Conservation (phyloP, 2,329 filamentous ascomycete species). For the Trichoderma sp. region DNA sequence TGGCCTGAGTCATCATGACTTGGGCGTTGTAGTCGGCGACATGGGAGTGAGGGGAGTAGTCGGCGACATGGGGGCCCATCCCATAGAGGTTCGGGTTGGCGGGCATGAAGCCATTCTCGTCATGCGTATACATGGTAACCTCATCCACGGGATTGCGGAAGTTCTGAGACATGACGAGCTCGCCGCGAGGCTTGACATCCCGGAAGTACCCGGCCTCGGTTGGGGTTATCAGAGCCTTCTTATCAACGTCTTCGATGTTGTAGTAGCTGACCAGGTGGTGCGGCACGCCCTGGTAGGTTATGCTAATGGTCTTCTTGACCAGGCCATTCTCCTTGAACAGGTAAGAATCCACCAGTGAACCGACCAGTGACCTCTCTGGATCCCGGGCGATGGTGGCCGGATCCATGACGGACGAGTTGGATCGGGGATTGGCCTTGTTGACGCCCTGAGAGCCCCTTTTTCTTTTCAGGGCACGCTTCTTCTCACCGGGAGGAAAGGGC, state of each 20-base stretch:
- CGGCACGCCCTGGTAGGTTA: constrained; percentile 68
- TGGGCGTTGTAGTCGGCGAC: not conserved
- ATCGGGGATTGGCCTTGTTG: constrained; percentile 34
- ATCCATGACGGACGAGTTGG: constrained; percentile 21
- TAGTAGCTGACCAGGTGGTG: constrained; percentile 92
- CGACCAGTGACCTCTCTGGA: constrained; percentile 54
- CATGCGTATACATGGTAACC: constrained; percentile 24
- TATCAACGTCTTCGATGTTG: constrained; percentile 72
- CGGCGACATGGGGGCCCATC: not conserved
- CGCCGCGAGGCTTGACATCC: constrained; percentile 51
- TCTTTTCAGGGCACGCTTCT: constrained; percentile 78
- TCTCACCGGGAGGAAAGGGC: constrained; percentile 76
- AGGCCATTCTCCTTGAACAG: constrained; percentile 78
- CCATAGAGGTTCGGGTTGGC: not conserved
- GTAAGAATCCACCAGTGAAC: constrained; percentile 86
- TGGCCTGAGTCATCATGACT: not conserved
- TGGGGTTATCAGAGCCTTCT: constrained; percentile 57
- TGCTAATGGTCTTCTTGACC: constrained; percentile 90
- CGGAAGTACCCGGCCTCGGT: constrained; percentile 40
- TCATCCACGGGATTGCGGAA: constrained; percentile 66
- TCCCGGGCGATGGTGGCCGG: constrained; percentile 28
- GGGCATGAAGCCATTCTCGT: not conserved
- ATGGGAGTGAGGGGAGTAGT: not conserved
- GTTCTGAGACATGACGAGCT: constrained; percentile 60
- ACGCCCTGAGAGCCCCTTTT: constrained; percentile 41